Base-by-base conservation (phyloP, 805 yeast species). In the Ogataea minuta region DNA sequence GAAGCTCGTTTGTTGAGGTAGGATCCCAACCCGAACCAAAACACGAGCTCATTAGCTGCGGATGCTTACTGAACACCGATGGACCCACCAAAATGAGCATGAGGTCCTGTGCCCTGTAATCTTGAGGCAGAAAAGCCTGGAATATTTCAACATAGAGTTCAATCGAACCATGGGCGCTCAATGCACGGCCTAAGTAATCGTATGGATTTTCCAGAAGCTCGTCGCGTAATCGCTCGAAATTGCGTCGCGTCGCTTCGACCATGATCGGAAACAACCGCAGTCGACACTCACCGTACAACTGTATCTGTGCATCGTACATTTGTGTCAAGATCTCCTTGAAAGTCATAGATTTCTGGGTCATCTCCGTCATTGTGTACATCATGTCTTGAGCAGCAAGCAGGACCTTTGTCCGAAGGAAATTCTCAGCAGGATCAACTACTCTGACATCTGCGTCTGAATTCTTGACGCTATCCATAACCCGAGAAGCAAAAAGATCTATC, bases 391-490 rank as follows among this genome's bases (percentile, higher is more conserved):
- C 41, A 6, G 37, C 30, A 9, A 41, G 25, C 19, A 49, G 20
- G 6, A 49, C 28, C 3, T 19, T 31, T n/a, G 43, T 38, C 11
- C 49, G 43, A 16, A 34, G 23, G 1, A 21, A 14, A 19, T 38
- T 39, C 25, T 43, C 48, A 6, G 33, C 4, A 2, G 38, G 34
- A 33, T 49, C 53, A 12, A 41, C 37, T 10, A 52, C 21, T n/a
- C 35, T 29, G 2, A 42, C 43, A 7, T 42, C 38, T 5, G 25
- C 14, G 15, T 37, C 46, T 9, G 12, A 9, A 2, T 9, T n/a
- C 12, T 40, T 45, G 12, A 17, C 23, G 2, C 50, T 37, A 12
- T 47, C 28, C 4, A 47, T 31, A 2, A 39, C 21, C 14, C 23
- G 13, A 15, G 29, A 32, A 11, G 50, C 36, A 21, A 44, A 45